Percentiles rank a stretch among this genome's conserved stretches.
phyloP scores from a whole-genome alignment of 768 basidiomycete genomes.

The Leucogyrophana mollusca region DNA sequence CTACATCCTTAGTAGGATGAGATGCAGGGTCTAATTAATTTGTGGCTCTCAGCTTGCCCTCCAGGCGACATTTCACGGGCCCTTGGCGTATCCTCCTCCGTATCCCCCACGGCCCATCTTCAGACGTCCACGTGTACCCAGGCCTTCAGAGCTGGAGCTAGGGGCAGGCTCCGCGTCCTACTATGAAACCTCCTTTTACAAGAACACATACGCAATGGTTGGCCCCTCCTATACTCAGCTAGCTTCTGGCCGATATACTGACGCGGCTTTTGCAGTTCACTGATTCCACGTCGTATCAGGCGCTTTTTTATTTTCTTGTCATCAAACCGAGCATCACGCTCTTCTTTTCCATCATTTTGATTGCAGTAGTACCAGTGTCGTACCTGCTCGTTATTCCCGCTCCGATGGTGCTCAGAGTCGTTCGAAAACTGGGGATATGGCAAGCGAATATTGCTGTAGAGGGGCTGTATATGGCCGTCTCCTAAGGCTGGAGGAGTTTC shows the following conservation, averaged over 20 bases:
- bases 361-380: conserved; percentile 57
- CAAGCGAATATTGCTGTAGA: conserved; percentile 83
- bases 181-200: conserved; percentile 73
- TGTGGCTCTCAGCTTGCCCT: conserved; percentile 49
- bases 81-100: conserved; percentile 60
- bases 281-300: conserved; percentile 79
- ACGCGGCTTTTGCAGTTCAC: conserved; percentile 56
- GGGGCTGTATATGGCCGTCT: conserved; percentile 48
- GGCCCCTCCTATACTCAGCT: conserved; percentile 1
- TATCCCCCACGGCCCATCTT: conserved; percentile 76
- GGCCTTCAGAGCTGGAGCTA: conserved; percentile 47
- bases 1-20: conserved; percentile 1
- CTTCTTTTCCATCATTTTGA: conserved; percentile 52
- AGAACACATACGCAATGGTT: conserved; percentile 77
- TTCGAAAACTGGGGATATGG: conserved; percentile 71
- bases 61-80: conserved; percentile 69
- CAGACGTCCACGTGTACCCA: conserved; percentile 55
- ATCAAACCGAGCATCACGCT: conserved; percentile 83
- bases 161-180: conserved; percentile 35
- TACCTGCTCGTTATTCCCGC: conserved; percentile 64
- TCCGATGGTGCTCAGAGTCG: conserved; percentile 63
- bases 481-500: conserved; percentile 16
- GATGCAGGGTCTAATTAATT: neutral
- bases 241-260: neutral
- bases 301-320: conserved; percentile 85